Evolutionary conservation across 2,329 filamentous ascomycete species (phyloP), one percentile per base, ranked within the genome.

Genomic region (Trichophyton rubrum): DNA sequence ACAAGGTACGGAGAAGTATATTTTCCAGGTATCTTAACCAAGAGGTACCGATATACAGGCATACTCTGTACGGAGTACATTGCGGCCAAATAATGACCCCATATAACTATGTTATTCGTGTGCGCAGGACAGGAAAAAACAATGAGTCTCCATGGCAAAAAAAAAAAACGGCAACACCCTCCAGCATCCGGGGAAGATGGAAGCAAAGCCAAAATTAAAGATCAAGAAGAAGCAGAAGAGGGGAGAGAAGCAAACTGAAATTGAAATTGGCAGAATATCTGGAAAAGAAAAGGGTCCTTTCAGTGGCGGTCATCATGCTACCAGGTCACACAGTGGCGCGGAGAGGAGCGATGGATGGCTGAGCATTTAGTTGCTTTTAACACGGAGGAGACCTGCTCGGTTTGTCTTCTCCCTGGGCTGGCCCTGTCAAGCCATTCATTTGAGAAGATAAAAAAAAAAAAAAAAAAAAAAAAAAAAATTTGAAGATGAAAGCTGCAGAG

Each of bases 261-360:
- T 7, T 33, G 30, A 33, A 33, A 33, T 33, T 33, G 30, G 30
- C 2, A 13, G 33, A 9, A 38, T 38, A 38, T 38, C 13, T 38
- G 9, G 33, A 38, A 38, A 38, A 35, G 11, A 38, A 40, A 24
- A 13, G 22, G 53, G 2, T n/a, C 33, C 33, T 15, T 38, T 8
- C 22, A 56, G 55, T 57, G 55, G 55, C 55, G 55, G n/a, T 15
- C 38, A 57, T 41, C 33, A 20, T 24, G n/a, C 40, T 30, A 24
- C 38, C 55, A 57, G 55, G 55, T 57, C 17, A 22, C 33, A 57
- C 55, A 40, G 55, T 57, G 55, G 55, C 55, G 33, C 55, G 38
- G 55, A 41, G 55, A 30, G 15, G 49, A 22, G 20, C 49, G 49
- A 33, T 53, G 49, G 49, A 53, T 53, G 49, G 49, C 27, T 53